Conservation (phyloP, 176 grass and related monocot species). For the Oryza officinalis region DNA sequence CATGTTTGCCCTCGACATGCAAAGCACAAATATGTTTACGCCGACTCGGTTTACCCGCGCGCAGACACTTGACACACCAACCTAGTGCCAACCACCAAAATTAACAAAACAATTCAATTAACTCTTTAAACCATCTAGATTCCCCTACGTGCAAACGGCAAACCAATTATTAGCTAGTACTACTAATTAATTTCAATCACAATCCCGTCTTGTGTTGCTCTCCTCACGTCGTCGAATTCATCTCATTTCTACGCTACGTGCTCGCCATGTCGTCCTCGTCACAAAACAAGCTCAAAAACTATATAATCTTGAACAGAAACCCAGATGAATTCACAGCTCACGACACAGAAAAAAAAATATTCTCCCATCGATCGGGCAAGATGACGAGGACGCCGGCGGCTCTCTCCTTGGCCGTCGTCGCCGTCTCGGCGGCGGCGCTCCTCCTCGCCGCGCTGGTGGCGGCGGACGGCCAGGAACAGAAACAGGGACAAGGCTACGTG, state of each 20-base stretch:
- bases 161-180: neutral
- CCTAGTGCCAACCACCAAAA: too few species aligned
- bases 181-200: too few species aligned
- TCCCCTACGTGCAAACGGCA: constrained; percentile 37
- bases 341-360: neutral
- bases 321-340: constrained; percentile 2
- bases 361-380: neutral
- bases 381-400: constrained; percentile 27
- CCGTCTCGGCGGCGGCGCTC: constrained; percentile 9
- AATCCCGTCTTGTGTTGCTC: constrained; percentile 21
- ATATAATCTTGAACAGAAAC: constrained; percentile 11
- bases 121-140: neutral
- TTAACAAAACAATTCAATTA: neutral
- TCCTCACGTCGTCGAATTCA: constrained; percentile 24
- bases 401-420: constrained; percentile 5
- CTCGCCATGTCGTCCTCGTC: constrained; percentile 17
- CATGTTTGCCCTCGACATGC: neutral
- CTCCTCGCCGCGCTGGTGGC: constrained; percentile 14
- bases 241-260: constrained; percentile 29
- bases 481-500: neutral
- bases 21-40: neutral
- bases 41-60: neutral
- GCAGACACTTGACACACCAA: too few species aligned
- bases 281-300: neutral
- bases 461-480: neutral